Base-by-base conservation (phyloP, 2,329 filamentous ascomycete species). In the Lachnellula willkommii region DNA sequence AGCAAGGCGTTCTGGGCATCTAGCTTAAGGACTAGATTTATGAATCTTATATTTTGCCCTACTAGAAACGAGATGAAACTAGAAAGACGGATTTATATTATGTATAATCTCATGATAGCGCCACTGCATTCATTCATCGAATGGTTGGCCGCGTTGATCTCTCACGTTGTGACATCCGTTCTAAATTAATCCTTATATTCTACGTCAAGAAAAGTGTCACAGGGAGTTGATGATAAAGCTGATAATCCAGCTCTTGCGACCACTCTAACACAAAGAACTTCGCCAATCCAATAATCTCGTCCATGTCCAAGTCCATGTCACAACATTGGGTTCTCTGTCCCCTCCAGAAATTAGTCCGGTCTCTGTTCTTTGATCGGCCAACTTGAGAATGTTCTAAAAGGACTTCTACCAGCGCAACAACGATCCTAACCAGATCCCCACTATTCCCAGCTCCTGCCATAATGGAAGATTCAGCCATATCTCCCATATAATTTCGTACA, bases 241-340 rank as follows among this genome's bases (percentile, higher is more conserved):
- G 68, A 51, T 72, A 70, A 59, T 72, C 68, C 12, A 72, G 67
- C 51, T 71, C 69, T 49, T 65, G 62, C 24, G 69, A 71, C 70
- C 69, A 71, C 53, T 70, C 68, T 35, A 71, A 56, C 15, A 71
- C 66, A 47, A 71, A 68, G 7, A 67, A 57, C 50, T 72, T 72
- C 14, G 66, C 69, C 54, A 71, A 55, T 20, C 69, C 69, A 35
- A 50, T 32, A 17, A 55, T 11, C 8, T 9, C 9, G 9, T 32
- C 28, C 20, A 28, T 32, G 6, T 28, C 26, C 8, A 32, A 32
- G 36, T 14, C 26, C 9, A 35, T 32, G 4, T 24, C 9, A n/a
- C 24, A 14, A 8, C 5, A 6, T n/a, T 7, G 28, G 11, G 12
- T 32, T 9, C 24, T 36, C n/a, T n/a, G 20, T 26, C 17, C 11